Conservation (phyloP, 1,139 yeast species). For the Pneumocystis sp. region DNA sequence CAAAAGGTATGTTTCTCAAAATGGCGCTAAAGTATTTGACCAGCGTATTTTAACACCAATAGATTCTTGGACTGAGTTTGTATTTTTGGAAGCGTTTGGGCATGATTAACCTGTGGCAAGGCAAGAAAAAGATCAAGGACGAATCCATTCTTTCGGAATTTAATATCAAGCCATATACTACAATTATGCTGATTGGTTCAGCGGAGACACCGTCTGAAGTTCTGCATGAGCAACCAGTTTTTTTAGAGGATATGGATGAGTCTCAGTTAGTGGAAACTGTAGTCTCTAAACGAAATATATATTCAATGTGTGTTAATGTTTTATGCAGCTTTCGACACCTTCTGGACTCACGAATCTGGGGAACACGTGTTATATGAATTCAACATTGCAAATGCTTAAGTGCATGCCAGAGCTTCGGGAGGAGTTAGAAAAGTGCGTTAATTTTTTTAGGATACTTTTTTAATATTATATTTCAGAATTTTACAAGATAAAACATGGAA, state of each 20-base stretch:
- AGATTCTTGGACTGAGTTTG: constrained; percentile 42
- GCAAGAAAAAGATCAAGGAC: constrained; percentile 5
- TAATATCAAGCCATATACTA: constrained; percentile 67
- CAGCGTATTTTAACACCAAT: background rate
- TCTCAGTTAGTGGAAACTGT: constrained; percentile 27
- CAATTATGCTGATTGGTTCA: constrained; percentile 82
- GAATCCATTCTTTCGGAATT: constrained; percentile 26
- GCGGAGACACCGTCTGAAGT: constrained; percentile 57
- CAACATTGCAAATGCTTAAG: constrained; percentile 69
- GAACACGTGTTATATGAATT: constrained; percentile 76
- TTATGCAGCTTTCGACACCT: constrained; percentile 35
- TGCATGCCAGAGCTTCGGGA: constrained; percentile 44
- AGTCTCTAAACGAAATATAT: constrained; percentile 1
- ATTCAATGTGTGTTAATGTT: constrained; percentile 14
- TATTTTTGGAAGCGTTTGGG: constrained; percentile 80
- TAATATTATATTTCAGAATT: background rate
- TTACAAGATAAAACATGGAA: background rate
- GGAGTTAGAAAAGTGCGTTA: constrained; percentile 19
- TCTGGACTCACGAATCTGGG: constrained; percentile 80
- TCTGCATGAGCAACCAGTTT: constrained; percentile 42
- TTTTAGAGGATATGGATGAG: constrained; percentile 55
- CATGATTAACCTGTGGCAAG: constrained; percentile 24
- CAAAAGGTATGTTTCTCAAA: background rate
- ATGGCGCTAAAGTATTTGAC: background rate
- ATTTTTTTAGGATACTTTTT: background rate